Evolutionary conservation across 73 alveolate genomes (phyloP), one percentile per base, ranked within the genome.

Genomic region (Paramecium tetraurelia): DNA sequence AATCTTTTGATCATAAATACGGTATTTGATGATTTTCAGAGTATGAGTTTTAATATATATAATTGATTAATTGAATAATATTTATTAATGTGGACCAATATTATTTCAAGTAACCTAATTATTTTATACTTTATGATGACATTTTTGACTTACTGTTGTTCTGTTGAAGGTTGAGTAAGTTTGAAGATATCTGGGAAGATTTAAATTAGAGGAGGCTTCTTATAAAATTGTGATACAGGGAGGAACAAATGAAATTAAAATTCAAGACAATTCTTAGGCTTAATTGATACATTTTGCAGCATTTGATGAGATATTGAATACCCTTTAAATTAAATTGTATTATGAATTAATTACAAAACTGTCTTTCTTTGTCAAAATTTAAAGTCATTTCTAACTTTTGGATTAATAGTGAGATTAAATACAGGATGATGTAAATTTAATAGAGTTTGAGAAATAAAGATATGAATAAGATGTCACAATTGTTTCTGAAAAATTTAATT

Each of bases 271-370:
- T 29, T 21, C 46, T 12, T 12, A 31, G 31, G 31, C 50, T 5
- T 27, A 63, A 33, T 22, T 31, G 59, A 36, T 11, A 36, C 86
- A 33, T 72, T 72, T 72, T 72, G 86, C 86, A 29, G 38, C 63
- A 36, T 72, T 72, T 72, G 86, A 72, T 72, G 86, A 72, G 10
- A 72, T 63, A 10, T 43, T 72, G 8, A 72, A 72, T 72, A 31
- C 33, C 6, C 24, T 72, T 33, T n/a, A n/a, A n/a, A n/a, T n/a
- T n/a, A n/a, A n/a, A n/a, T n/a, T n/a, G n/a, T n/a, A n/a, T n/a
- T n/a, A n/a, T n/a, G 63, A 72, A 72, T 18, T 72, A 24, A 31
- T 36, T 16, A 40, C 40, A 2, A 72, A 72, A 36, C n/a, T 72
- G 40, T 12, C n/a, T 18, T n/a, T 35, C 57, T 72, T 72, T 43